phyloP scores from a whole-genome alignment of 495 filamentous ascomycete genomes.

The Usnea hakonensis region DNA sequence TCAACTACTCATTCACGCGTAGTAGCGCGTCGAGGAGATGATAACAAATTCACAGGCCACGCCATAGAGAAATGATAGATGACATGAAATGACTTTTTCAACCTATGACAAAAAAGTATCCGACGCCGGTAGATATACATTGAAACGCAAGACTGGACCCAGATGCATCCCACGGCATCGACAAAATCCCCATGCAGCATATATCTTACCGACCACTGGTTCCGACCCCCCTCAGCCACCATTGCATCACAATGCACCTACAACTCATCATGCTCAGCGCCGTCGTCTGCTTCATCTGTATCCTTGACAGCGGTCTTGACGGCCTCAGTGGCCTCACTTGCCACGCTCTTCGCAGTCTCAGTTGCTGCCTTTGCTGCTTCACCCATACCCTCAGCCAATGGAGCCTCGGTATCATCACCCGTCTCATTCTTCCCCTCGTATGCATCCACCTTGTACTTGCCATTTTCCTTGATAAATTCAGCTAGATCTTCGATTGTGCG shows the following conservation, averaged over 20 bases:
- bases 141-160: background rate
- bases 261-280: conserved; percentile 56
- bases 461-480: conserved; percentile 89
- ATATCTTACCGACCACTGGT: background rate
- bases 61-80: background rate
- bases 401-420: conserved; percentile 37
- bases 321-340: conserved; percentile 34
- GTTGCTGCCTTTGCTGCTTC: conserved; percentile 49
- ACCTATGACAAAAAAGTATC: background rate
- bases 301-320: conserved; percentile 30
- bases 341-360: conserved; percentile 37
- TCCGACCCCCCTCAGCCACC: no score
- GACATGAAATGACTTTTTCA: background rate
- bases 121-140: background rate
- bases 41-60: no score
- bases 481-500: conserved; percentile 92
- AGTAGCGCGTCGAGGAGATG: background rate
- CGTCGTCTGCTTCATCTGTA: conserved; percentile 40
- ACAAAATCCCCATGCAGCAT: background rate
- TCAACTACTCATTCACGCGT: no score
- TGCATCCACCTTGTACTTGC: conserved; percentile 72
- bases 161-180: background rate
- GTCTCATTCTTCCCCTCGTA: conserved; percentile 40
- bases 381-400: conserved; percentile 37
- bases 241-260: conserved; percentile 32